Base-by-base conservation (phyloP, 1,139 yeast genomes). In the Zygoascus hellenicus region DNA sequence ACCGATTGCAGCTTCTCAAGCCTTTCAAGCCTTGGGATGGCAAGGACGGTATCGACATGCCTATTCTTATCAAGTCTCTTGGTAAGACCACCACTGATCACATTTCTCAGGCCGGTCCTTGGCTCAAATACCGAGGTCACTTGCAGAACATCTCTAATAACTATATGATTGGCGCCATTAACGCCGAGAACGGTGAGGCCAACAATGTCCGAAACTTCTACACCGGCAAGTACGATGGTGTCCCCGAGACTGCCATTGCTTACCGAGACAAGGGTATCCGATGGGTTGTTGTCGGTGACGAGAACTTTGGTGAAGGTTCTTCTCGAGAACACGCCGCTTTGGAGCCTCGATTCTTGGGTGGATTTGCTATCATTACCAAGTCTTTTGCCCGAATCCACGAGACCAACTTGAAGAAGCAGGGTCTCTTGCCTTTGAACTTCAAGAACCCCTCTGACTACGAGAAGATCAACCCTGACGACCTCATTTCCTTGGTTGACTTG, bases 91-190 rank as follows among this genome's bases (percentile, higher is more conserved):
- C 98, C 67, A 92, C 98, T 62, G 98, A 92, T 76, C 97, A 92
- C 77, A 92, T 92, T 67, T 90, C 97, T 66, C 89, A 87, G 94
- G 98, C 98, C 69, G 98, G 98, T 76, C 97, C 97, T 69, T 92
- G 98, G 98, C 87, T 92, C 80, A 92, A 92, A 79, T 92, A 92
- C 95, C 88, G 97, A 80, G 98, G 98, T 77, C 98, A 92, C 78
- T 80, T 92, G 76, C 94, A 89, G 77, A 92, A 92, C 83, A 92
- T 92, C 69, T 89, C 97, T 65, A 88, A 90, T 80, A 92, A 92
- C 80, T 89, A 90, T 77, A 89, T 92, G 97, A 92, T 92, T 78
- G 98, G 98, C 77, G 98, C 97, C 61, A 89, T 81, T 69, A 92
- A 92, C 74, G 92, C 90, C 66, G 97, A 86, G 77, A 92, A 92